These are phyloP conservation scores for Schizothecium vesticola DNA, from an alignment of 495 filamentous ascomycete genomes.

Conservation along the genomic window DNA sequence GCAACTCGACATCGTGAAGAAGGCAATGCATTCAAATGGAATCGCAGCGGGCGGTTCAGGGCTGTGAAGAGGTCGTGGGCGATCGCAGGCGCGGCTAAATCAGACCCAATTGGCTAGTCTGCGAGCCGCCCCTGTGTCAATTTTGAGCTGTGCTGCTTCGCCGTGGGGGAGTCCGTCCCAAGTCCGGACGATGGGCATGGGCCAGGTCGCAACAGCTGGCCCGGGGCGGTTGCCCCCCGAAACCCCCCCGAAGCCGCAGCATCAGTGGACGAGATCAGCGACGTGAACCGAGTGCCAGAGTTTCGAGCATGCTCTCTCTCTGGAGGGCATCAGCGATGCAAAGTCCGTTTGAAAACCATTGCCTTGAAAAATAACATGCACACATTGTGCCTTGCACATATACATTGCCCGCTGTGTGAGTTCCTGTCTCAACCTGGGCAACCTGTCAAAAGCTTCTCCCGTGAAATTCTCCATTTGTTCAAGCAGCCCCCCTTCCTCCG, in stretches of 20 bases:
- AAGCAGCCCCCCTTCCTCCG: neutral
- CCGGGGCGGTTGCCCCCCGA: neutral
- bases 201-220: neutral
- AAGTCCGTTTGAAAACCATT: neutral
- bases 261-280: neutral
- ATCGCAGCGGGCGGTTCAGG: constrained; percentile 1
- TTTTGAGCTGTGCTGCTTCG: constrained; percentile 22
- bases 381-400: too few species aligned
- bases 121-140: constrained; percentile 22
- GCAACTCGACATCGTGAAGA: neutral
- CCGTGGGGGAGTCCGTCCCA: constrained; percentile 27
- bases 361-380: too few species aligned
- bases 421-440: neutral
- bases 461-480: neutral
- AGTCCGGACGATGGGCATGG: constrained; percentile 20
- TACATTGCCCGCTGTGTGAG: neutral
- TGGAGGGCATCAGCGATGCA: neutral
- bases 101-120: constrained; percentile 22
- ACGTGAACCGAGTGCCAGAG: too few species aligned
- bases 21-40: neutral
- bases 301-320: neutral
- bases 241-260: too few species aligned
- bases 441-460: neutral
- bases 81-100: constrained; percentile 24
- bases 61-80: constrained; percentile 14